Evolutionary conservation across 495 filamentous ascomycete genomes (phyloP).

Genomic region (Aspergillus saccharolyticus): DNA sequence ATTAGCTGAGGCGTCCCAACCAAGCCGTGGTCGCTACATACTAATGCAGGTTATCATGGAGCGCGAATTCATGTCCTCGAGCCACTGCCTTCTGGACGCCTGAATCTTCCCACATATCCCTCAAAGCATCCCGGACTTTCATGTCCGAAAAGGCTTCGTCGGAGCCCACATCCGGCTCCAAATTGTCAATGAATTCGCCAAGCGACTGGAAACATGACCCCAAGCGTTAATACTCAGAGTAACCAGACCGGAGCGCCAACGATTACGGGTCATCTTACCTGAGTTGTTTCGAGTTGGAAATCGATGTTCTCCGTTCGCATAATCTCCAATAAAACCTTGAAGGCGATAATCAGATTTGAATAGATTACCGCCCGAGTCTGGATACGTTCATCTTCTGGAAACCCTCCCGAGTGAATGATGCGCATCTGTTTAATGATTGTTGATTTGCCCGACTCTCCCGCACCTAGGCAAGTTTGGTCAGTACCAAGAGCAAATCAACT

Average conservation of each 20-base stretch:
- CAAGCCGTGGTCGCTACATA: constrained; percentile 42
- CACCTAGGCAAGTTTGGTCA: constrained; percentile 53
- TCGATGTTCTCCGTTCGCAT: constrained; percentile 82
- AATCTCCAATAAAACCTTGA: constrained; percentile 85
- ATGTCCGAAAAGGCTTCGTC: constrained; percentile 63
- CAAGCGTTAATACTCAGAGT: not conserved
- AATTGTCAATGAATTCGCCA: constrained; percentile 31
- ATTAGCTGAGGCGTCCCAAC: constrained; percentile 10
- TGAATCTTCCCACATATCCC: constrained; percentile 73
- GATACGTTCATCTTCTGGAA: constrained; percentile 83
- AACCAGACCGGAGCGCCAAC: too few species aligned
- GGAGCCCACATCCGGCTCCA: constrained; percentile 69
- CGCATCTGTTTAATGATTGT: constrained; percentile 99
- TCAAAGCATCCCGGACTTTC: constrained; percentile 71
- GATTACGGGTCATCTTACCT: constrained; percentile 50
- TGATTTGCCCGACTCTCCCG: constrained; percentile 96
- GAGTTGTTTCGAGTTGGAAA: constrained; percentile 70
- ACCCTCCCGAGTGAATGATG: constrained; percentile 91
- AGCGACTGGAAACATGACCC: constrained; percentile 24
- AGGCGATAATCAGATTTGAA: constrained; percentile 82
- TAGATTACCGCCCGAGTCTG: constrained; percentile 95
- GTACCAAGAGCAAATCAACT: not conserved
- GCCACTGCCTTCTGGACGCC: constrained; percentile 82
- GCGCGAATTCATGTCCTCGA: constrained; percentile 91
- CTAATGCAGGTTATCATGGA: constrained; percentile 95